phyloP scores from a whole-genome alignment of 352 stramenopile genomes.

The Plasmopara viticola region DNA sequence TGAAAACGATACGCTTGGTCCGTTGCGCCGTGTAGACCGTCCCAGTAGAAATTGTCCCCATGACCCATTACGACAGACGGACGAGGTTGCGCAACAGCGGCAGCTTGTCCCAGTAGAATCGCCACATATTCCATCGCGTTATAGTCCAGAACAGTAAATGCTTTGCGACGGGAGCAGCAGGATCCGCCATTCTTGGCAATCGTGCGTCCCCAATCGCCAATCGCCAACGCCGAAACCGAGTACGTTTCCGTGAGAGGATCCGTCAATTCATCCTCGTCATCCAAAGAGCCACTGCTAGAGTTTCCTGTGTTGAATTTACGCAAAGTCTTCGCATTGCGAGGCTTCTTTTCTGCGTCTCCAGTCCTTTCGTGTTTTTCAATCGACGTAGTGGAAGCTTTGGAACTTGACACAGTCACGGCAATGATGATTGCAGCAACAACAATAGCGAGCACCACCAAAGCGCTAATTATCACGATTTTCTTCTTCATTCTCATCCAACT shows the following conservation, averaged over 20 bases:
- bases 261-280: slow-evolving; percentile 27
- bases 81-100: slow-evolving; percentile 19
- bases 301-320: slow-evolving; percentile 18
- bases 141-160: slow-evolving; percentile 58
- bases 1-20: slow-evolving; percentile 68
- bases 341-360: slow-evolving; percentile 2
- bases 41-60: slow-evolving; percentile 83
- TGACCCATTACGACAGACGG: slow-evolving; percentile 49
- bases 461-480: slow-evolving; percentile 28
- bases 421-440: slow-evolving; percentile 38
- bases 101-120: slow-evolving; percentile 45
- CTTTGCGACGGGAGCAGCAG: slow-evolving; percentile 50
- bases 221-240: slow-evolving; percentile 48
- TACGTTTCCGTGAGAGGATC: slow-evolving; percentile 35
- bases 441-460: slow-evolving; percentile 30
- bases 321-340: slow-evolving; percentile 7
- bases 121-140: slow-evolving; percentile 69
- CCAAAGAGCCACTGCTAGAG: slow-evolving; percentile 15
- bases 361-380: slow-evolving; percentile 2
- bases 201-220: slow-evolving; percentile 75
- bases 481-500: slow-evolving; percentile 16
- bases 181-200: slow-evolving; percentile 51
- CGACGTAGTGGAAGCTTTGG: slow-evolving; percentile 16
- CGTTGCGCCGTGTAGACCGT: slow-evolving; percentile 43
- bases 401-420: slow-evolving; percentile 35